Conservation (phyloP, 2,329 filamentous ascomycete genomes). For the Paraphaeosphaeria sporulosa region DNA sequence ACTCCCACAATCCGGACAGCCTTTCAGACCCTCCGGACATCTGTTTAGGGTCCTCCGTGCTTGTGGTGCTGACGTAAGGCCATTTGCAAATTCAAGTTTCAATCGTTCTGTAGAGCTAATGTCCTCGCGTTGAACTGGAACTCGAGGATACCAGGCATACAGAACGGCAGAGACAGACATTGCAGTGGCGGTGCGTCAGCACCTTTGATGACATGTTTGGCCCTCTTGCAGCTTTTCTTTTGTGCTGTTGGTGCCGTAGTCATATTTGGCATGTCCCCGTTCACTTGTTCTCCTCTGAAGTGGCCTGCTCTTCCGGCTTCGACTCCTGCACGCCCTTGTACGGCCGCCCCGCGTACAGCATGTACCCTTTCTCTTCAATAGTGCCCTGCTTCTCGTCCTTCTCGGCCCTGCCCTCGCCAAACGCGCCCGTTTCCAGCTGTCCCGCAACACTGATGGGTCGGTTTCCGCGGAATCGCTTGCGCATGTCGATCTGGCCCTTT, state of each 20-base stretch:
- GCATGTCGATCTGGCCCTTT: constrained; percentile 96
- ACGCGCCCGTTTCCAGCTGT: constrained; percentile 44
- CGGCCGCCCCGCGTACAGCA: constrained; percentile 47
- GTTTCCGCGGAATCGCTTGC: constrained; percentile 96
- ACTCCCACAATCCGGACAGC: neutral
- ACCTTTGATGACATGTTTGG: no score
- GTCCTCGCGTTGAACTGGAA: no score
- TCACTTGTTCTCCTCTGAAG: constrained; percentile 21
- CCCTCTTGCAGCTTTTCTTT: no score
- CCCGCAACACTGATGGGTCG: constrained; percentile 69
- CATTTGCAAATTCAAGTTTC: no score
- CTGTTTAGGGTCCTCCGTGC: neutral
- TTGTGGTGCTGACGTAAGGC: no score
- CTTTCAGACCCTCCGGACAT: neutral
- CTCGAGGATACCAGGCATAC: no score
- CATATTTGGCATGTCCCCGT: neutral
- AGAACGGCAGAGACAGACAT: no score
- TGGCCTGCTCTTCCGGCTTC: constrained; percentile 29
- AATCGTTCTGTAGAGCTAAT: no score
- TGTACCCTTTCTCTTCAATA: constrained; percentile 49
- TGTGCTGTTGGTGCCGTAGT: neutral
- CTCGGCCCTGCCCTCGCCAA: constrained; percentile 36
- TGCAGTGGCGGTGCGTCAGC: no score
- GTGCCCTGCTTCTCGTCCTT: constrained; percentile 44
- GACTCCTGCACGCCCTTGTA: constrained; percentile 39